Percentiles rank a stretch among this genome's conserved stretches.
Conservation (phyloP, 1,284 basidiomycete species). For the Bjerkandera adusta region DNA sequence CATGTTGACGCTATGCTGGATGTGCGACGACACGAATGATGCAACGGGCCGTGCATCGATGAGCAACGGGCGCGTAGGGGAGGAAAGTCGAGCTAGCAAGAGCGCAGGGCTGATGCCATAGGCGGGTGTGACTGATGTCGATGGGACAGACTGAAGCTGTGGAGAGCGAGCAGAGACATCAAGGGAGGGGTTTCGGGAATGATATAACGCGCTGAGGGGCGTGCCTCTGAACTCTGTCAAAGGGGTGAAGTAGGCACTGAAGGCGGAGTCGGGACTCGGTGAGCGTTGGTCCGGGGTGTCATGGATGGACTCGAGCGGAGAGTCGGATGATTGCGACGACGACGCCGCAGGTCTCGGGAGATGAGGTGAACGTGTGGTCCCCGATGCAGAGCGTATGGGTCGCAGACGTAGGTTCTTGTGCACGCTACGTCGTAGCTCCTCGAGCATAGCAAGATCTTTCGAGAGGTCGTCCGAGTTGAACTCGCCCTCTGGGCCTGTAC, state of each 20-base stretch:
- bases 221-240: conserved; percentile 34
- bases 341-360: conserved; percentile 10
- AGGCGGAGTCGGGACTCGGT: conserved; percentile 47
- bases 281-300: conserved; percentile 33
- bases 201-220: conserved; percentile 30
- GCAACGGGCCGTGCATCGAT: conserved; percentile 77
- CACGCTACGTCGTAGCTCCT: conserved; percentile 64
- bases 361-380: conserved; percentile 17
- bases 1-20: conserved; percentile 72
- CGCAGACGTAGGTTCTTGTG: conserved; percentile 72
- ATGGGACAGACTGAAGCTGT: conserved; percentile 20
- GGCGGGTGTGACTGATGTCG: conserved; percentile 18
- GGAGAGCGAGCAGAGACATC: conserved; percentile 20
- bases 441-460: conserved; percentile 63
- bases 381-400: conserved; percentile 55
- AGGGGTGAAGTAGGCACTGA: conserved; percentile 61
- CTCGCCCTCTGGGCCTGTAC: conserved; percentile 29
- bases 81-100: conserved; percentile 49
- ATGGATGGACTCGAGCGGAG: conserved; percentile 29
- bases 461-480: conserved; percentile 49
- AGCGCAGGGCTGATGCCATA: conserved; percentile 44
- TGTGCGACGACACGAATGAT: conserved; percentile 59
- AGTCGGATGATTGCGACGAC: conserved; percentile 28
- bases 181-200: conserved; percentile 25
- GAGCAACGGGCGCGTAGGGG: conserved; percentile 59